phyloP scores from a whole-genome alignment of 176 grass and related monocot genomes.

The Carex cristatella region DNA sequence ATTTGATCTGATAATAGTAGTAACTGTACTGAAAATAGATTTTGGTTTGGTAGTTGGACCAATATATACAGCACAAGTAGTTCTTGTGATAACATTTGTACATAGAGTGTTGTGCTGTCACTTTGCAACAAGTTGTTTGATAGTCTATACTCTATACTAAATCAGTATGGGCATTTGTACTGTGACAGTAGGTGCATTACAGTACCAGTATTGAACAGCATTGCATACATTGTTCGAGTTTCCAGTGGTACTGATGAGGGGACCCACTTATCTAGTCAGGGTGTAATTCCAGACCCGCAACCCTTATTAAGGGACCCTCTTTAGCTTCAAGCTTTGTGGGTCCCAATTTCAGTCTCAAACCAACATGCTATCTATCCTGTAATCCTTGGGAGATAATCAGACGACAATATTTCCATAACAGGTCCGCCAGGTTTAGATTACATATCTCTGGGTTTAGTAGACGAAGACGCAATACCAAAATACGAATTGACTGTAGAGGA shows the following conservation, averaged over 20 bases:
- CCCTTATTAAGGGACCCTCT: background rate
- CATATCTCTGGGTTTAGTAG: constrained; percentile 78
- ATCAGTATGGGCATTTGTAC: background rate
- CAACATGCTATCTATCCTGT: background rate
- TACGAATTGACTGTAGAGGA: constrained; percentile 77
- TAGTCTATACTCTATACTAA: background rate
- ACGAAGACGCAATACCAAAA: constrained; percentile 64
- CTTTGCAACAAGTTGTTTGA: background rate
- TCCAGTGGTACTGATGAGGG: background rate
- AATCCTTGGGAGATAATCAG: background rate
- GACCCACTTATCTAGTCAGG: background rate
- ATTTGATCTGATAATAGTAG: background rate
- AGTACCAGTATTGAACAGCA: background rate
- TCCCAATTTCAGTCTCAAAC: background rate
- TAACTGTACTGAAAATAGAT: background rate
- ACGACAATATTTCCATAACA: background rate
- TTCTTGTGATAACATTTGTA: background rate
- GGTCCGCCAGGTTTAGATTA: constrained; percentile 54
- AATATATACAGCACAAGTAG: background rate
- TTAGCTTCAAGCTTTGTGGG: background rate
- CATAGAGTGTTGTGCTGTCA: background rate
- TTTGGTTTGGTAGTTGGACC: background rate
- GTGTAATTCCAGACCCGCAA: background rate
- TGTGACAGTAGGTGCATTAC: background rate
- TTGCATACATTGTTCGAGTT: background rate